A percentile compares a stretch with the other conserved stretches of the same genome.
Evolutionary conservation across 305 asterid species (phyloP).

Genomic region (Fraxinus baroniana): DNA sequence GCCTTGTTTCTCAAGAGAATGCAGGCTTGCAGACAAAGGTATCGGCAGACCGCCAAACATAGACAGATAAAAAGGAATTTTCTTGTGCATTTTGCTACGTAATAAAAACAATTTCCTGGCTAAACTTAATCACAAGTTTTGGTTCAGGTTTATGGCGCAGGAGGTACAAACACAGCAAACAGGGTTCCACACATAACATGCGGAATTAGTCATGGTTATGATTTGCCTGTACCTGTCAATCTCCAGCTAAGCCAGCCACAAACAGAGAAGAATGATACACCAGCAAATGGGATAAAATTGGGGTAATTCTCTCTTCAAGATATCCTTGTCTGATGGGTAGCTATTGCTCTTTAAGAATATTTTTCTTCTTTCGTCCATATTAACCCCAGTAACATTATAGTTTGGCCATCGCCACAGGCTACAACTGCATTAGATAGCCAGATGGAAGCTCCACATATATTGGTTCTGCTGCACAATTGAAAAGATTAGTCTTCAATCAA

Average conservation of each 20-base stretch:
- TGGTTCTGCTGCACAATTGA: conserved; percentile 16
- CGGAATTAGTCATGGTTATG: conserved; percentile 30
- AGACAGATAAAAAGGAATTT: background rate
- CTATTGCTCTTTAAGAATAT: background rate
- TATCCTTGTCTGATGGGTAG: conserved; percentile 1
- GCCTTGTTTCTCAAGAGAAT: conserved; percentile 46
- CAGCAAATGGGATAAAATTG: conserved; percentile 34
- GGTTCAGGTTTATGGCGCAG: conserved; percentile 46
- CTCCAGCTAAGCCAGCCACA: conserved; percentile 61
- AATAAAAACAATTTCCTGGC: conserved; percentile 1
- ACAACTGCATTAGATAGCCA: conserved; percentile 33
- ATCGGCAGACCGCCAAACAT: background rate
- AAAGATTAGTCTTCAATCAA: conserved; percentile 19
- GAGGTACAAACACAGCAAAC: conserved; percentile 33
- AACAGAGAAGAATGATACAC: conserved; percentile 27
- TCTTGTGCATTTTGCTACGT: background rate
- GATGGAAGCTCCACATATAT: conserved; percentile 22
- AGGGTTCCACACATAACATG: conserved; percentile 16
- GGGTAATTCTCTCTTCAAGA: conserved; percentile 40
- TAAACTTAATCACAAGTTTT: conserved; percentile 16
- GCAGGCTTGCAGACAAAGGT: conserved; percentile 61
- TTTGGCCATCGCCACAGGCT: conserved; percentile 39
- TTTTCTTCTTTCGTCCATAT: background rate
- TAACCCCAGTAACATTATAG: conserved; percentile 6
- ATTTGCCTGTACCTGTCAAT: conserved; percentile 37